phyloP scores from a whole-genome alignment of 768 basidiomycete genomes.

The Pluteus cervinus region DNA sequence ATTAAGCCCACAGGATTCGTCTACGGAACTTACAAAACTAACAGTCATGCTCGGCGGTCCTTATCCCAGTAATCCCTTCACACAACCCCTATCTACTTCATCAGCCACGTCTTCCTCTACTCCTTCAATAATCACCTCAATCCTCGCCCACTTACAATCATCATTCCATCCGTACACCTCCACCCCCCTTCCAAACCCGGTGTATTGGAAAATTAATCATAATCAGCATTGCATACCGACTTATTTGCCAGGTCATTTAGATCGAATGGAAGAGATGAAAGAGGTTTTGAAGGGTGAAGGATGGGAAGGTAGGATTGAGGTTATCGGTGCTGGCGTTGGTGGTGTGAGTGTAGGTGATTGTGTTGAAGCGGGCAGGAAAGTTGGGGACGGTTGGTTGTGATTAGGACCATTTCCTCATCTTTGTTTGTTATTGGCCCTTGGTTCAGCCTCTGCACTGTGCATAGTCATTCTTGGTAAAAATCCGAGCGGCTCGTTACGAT shows the following conservation, averaged over 20 bases:
- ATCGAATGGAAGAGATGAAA: constrained; percentile 58
- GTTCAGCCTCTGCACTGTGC: no score
- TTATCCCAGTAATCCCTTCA: constrained; percentile 30
- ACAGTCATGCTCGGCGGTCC: constrained; percentile 92
- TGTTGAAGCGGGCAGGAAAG: constrained; percentile 64
- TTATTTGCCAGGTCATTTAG: constrained; percentile 63
- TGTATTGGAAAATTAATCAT: constrained; percentile 43
- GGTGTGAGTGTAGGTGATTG: constrained; percentile 89
- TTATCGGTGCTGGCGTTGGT: constrained; percentile 80
- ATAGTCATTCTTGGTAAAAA: no score
- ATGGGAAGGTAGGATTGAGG: constrained; percentile 47
- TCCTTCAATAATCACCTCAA: constrained; percentile 8
- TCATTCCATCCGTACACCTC: constrained; percentile 41
- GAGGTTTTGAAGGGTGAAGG: constrained; percentile 28
- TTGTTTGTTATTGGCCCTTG: no score
- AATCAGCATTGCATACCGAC: constrained; percentile 77
- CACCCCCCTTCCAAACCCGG: constrained; percentile 46
- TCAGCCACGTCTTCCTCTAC: constrained; percentile 15
- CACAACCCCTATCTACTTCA: constrained; percentile 18
- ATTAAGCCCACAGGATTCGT: constrained; percentile 46
- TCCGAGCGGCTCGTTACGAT: no score
- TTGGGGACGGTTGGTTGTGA: constrained; percentile 35
- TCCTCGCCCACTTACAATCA: constrained; percentile 26
- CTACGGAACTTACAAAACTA: constrained; percentile 55
- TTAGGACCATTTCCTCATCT: no score